These are phyloP conservation scores for Candida sp. DNA, from an alignment of 1,139 yeast species.

Conservation along the genomic window DNA sequence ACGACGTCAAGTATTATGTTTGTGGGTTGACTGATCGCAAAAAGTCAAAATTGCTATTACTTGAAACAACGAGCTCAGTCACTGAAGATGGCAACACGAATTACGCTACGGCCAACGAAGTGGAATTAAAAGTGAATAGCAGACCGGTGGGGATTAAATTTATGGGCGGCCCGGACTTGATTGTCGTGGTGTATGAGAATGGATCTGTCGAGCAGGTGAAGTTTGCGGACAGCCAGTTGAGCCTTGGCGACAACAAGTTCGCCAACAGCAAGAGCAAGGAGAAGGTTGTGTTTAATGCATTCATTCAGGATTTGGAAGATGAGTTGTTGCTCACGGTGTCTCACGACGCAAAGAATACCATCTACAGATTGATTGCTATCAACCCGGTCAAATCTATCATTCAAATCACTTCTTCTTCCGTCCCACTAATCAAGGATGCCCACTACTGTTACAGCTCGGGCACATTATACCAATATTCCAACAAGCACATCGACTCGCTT, in stretches of 20 bases:
- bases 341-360: constrained; percentile 15
- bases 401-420: constrained; percentile 21
- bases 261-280: constrained; percentile 4
- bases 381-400: constrained; percentile 20
- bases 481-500: constrained; percentile 21
- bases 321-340: constrained; percentile 28
- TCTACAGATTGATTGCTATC: constrained; percentile 28
- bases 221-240: constrained; percentile 15
- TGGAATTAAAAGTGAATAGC: constrained; percentile 17
- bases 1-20: constrained; percentile 31
- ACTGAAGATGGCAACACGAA: constrained; percentile 13
- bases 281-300: constrained; percentile 24
- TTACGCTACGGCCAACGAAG: constrained; percentile 10
- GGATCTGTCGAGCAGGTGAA: constrained; percentile 46
- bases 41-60: constrained; percentile 42
- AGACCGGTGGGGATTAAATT: constrained; percentile 42
- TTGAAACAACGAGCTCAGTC: constrained; percentile 27
- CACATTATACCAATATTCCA: constrained; percentile 28
- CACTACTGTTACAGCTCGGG: constrained; percentile 31
- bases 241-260: constrained; percentile 1
- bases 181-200: constrained; percentile 43
- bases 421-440: constrained; percentile 9
- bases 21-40: constrained; percentile 54
- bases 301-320: constrained; percentile 22
- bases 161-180: constrained; percentile 28